phyloP scores from a whole-genome alignment of 352 stramenopile genomes.

The Peronospora farinosa region DNA sequence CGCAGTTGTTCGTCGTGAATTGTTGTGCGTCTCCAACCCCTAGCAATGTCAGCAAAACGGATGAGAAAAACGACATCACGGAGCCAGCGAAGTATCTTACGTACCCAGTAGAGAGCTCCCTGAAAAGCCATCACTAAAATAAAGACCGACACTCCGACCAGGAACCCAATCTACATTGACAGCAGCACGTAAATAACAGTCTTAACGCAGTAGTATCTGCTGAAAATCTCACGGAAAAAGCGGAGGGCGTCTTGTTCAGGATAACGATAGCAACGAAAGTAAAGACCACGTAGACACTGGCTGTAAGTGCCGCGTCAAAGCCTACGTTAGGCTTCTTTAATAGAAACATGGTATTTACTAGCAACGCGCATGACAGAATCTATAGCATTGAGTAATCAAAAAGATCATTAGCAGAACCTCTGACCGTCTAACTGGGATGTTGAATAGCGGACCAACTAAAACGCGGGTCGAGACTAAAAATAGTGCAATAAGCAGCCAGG shows the following conservation, averaged over 20 bases:
- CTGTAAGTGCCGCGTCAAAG: constrained; percentile 61
- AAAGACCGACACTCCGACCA: constrained; percentile 60
- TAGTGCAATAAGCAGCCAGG: constrained; percentile 3
- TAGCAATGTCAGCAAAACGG: constrained; percentile 8
- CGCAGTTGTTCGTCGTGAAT: constrained; percentile 26
- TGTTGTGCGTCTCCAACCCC: constrained; percentile 37
- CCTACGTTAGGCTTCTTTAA: constrained; percentile 61
- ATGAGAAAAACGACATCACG: not conserved
- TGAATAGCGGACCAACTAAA: constrained; percentile 1
- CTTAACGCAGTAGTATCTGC: not conserved
- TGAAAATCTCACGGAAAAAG: constrained; percentile 50
- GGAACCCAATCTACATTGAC: constrained; percentile 50
- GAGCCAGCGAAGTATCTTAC: not conserved
- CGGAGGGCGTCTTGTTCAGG: constrained; percentile 75
- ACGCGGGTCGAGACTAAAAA: constrained; percentile 3
- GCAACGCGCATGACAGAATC: constrained; percentile 51
- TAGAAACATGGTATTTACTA: constrained; percentile 66
- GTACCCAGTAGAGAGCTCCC: constrained; percentile 64
- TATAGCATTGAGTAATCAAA: constrained; percentile 14
- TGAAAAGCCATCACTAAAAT: constrained; percentile 67
- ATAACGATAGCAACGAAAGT: constrained; percentile 72
- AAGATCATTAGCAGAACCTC: constrained; percentile 7
- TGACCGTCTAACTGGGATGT: not conserved
- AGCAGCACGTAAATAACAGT: constrained; percentile 1
- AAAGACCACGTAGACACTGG: constrained; percentile 53